Evolutionary conservation across 2,329 filamentous ascomycete species (phyloP).

Genomic region (Byssoonygena ceratinophila): DNA sequence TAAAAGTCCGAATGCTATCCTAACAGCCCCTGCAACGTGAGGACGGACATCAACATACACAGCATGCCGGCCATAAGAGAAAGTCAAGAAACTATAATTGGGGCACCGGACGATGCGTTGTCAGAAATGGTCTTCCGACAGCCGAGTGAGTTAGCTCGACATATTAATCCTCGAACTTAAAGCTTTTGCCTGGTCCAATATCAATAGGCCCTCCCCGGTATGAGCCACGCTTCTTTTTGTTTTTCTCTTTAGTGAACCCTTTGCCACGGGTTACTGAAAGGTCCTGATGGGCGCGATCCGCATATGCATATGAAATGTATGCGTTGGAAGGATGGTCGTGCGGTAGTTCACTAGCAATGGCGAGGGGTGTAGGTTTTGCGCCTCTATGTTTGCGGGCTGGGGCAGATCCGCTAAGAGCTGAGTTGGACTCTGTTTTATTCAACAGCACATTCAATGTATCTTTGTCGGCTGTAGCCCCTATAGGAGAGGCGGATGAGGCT

Average conservation of each 20-base stretch:
- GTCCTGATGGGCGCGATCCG: constrained; percentile 76
- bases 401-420: constrained; percentile 31
- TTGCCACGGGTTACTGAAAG: constrained; percentile 87
- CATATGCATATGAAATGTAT: constrained; percentile 77
- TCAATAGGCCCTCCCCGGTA: constrained; percentile 87
- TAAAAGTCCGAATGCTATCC: too few relatives aligned
- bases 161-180: constrained; percentile 97
- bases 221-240: constrained; percentile 88
- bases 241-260: constrained; percentile 99
- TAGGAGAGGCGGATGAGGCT: constrained; percentile 17
- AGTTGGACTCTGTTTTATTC: constrained; percentile 42
- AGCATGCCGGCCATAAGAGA: too few relatives aligned
- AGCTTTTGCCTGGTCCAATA: constrained; percentile 65
- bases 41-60: too few relatives aligned
- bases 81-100: too few relatives aligned
- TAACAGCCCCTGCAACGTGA: too few relatives aligned
- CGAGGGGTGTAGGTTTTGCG: constrained; percentile 59
- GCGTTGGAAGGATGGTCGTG: constrained; percentile 66
- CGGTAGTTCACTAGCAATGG: constrained; percentile 59
- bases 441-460: constrained; percentile 20
- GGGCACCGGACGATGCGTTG: too few relatives aligned
- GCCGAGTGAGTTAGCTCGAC: too few relatives aligned
- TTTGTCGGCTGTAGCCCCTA: constrained; percentile 16
- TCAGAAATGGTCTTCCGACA: too few relatives aligned
- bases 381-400: constrained; percentile 37